These are phyloP conservation scores for Corynascus novoguineensis DNA, from an alignment of 495 filamentous ascomycete species.

Conservation along the genomic window DNA sequence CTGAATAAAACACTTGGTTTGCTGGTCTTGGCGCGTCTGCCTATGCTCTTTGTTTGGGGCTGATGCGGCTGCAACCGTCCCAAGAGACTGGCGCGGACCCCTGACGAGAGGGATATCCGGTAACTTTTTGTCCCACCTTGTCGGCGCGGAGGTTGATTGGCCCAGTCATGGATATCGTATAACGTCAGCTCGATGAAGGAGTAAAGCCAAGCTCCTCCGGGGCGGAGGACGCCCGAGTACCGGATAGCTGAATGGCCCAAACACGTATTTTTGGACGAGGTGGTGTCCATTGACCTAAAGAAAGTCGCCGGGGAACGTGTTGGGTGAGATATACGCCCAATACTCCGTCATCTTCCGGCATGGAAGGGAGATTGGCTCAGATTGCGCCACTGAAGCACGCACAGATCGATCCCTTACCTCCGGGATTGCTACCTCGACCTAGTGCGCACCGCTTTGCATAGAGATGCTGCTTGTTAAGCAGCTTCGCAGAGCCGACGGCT, in stretches of 20 bases:
- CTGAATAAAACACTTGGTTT: background rate
- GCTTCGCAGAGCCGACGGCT: background rate
- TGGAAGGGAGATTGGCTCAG: no score
- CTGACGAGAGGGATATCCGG: background rate
- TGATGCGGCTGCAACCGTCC: background rate
- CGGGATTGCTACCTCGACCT: background rate
- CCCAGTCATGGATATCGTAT: no score
- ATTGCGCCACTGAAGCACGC: background rate
- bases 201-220: background rate
- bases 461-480: background rate
- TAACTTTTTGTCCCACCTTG: constrained; percentile 9
- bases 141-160: background rate
- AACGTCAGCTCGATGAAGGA: background rate
- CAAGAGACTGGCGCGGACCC: background rate
- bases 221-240: background rate
- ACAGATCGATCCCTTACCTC: background rate
- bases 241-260: background rate
- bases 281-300: background rate
- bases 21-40: background rate
- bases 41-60: background rate
- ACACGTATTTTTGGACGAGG: background rate
- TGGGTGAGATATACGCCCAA: background rate
- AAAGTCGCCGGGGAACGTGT: background rate
- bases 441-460: no score
- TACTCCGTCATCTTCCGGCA: no score